A percentile compares a stretch with the other conserved stretches of the same genome.
Conservation (phyloP, 2,329 filamentous ascomycete genomes). For the Epichloe typhina region DNA sequence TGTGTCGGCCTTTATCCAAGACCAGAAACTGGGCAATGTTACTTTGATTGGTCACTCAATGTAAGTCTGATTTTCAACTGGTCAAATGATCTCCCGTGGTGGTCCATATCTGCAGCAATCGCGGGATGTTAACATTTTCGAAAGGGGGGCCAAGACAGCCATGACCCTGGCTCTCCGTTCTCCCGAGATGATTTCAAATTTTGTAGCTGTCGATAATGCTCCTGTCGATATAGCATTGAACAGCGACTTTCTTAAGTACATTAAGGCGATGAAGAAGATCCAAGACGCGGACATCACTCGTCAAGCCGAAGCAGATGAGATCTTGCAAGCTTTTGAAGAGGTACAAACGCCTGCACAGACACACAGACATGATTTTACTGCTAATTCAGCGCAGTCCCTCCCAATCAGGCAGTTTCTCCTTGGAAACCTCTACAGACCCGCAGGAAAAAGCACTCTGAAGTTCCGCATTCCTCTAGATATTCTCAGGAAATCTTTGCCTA, state of each 20-base stretch:
- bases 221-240: conserved; percentile 68
- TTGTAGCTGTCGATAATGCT: conserved; percentile 85
- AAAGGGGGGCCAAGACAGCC: conserved; percentile 83
- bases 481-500: conserved; percentile 52
- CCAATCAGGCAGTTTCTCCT: conserved; percentile 83
- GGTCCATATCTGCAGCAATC: not conserved
- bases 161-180: conserved; percentile 72
- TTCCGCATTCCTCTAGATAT: conserved; percentile 71
- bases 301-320: conserved; percentile 67
- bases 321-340: conserved; percentile 61
- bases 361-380: not conserved
- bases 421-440: conserved; percentile 59
- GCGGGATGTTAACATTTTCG: not conserved
- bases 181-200: conserved; percentile 51
- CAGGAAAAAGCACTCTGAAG: conserved; percentile 39
- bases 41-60: conserved; percentile 91
- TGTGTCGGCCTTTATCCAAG: conserved; percentile 61
- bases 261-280: conserved; percentile 73
- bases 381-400: conserved; percentile 32
- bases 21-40: conserved; percentile 54
- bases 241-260: conserved; percentile 65
- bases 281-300: conserved; percentile 54
- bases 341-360: conserved; percentile 22
- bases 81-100: not conserved
- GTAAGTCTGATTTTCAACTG: conserved; percentile 29